Evolutionary conservation across 352 stramenopile genomes (phyloP).

Genomic region (Phytopythium delawarense): DNA sequence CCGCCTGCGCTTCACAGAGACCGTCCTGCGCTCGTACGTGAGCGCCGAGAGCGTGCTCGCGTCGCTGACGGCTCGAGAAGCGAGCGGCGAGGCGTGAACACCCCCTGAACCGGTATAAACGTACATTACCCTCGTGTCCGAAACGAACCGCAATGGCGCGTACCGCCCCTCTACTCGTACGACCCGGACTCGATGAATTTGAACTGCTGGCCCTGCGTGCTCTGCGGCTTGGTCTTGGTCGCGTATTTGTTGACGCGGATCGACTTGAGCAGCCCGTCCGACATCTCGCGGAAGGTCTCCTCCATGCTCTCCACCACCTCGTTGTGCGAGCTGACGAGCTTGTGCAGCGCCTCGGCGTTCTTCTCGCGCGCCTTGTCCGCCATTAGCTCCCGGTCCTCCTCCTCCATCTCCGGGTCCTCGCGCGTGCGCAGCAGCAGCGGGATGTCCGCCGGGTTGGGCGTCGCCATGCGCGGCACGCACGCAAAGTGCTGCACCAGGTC

Average conservation of each 20-base stretch:
- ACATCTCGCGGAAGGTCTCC: conserved; percentile 83
- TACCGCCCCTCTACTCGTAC: conserved; percentile 24
- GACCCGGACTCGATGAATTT: conserved; percentile 85
- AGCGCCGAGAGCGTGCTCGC: conserved; percentile 40
- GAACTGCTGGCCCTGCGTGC: conserved; percentile 75
- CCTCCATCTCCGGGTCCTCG: conserved; percentile 84
- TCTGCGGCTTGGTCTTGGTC: conserved; percentile 71
- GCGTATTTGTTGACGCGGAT: conserved; percentile 86
- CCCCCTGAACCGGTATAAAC: background rate
- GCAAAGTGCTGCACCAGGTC: conserved; percentile 84
- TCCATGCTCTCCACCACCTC: conserved; percentile 74
- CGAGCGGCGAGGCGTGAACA: background rate
- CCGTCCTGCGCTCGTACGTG: conserved; percentile 51
- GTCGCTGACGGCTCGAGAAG: conserved; percentile 10
- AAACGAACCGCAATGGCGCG: background rate
- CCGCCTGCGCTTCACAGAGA: conserved; percentile 50
- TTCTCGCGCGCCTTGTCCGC: conserved; percentile 59
- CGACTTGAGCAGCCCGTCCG: conserved; percentile 75
- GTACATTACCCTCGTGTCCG: background rate
- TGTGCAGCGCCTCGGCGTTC: conserved; percentile 61
- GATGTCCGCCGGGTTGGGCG: conserved; percentile 72
- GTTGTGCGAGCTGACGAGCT: conserved; percentile 62
- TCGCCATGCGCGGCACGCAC: conserved; percentile 79
- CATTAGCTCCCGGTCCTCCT: conserved; percentile 74
- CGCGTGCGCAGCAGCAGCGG: conserved; percentile 74